phyloP scores from a whole-genome alignment of 2,329 filamentous ascomycete species.

The Aureobasidium sp. region DNA sequence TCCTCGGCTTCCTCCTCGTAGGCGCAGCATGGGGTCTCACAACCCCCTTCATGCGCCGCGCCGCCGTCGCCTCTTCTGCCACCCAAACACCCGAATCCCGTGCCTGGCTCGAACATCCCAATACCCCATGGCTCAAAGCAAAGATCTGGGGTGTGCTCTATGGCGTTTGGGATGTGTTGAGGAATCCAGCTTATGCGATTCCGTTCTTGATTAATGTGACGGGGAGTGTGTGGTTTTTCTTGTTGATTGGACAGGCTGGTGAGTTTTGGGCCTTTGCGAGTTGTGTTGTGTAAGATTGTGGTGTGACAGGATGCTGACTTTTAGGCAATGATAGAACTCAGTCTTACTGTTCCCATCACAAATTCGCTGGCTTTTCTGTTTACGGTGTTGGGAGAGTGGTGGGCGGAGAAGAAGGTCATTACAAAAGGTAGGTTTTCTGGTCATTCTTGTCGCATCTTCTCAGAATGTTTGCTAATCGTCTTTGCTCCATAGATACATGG shows the following conservation, averaged over 20 bases:
- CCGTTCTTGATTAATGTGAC: conserved; percentile 83
- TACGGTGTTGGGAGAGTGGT: conserved; percentile 91
- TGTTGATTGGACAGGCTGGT: conserved; percentile 89
- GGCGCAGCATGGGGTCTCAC: conserved; percentile 54
- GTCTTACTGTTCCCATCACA: conserved; percentile 86
- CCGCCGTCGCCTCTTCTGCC: conserved; percentile 54
- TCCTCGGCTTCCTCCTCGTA: not conserved
- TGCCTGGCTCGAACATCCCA: conserved; percentile 35
- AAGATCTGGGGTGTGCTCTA: conserved; percentile 61
- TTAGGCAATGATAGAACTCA: conserved; percentile 58
- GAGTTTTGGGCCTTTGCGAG: conserved; percentile 29
- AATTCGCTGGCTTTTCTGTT: conserved; percentile 95
- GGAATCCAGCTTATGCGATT: conserved; percentile 74
- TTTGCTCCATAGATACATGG: conserved; percentile 17
- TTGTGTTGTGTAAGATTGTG: not conserved
- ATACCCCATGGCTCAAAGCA: conserved; percentile 51
- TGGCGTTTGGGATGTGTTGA: conserved; percentile 67
- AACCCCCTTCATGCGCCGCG: conserved; percentile 78
- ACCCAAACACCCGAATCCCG: conserved; percentile 36
- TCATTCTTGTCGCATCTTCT: not conserved
- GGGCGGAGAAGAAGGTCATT: conserved; percentile 85
- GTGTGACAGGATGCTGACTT: not conserved
- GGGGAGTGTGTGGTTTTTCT: conserved; percentile 92
- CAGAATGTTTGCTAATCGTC: no score
- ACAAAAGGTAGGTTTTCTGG: conserved; percentile 54